Evolutionary conservation across 306 rosid species (phyloP).

Genomic region (Dryas octopetala): DNA sequence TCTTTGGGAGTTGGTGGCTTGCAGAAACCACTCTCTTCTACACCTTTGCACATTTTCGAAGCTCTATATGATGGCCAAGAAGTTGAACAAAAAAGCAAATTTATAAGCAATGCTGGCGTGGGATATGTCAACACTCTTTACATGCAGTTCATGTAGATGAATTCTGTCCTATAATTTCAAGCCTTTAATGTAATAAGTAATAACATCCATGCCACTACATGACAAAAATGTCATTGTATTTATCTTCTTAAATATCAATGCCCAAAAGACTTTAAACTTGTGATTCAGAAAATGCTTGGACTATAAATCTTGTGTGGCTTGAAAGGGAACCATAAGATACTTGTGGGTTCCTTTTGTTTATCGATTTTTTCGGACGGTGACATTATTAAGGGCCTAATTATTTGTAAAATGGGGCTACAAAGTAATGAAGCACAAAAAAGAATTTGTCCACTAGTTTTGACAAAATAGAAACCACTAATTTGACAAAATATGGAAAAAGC

Average conservation of each 20-base stretch:
- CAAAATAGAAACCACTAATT: conserved; percentile 13
- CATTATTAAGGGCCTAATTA: background rate
- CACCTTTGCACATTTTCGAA: conserved; percentile 65
- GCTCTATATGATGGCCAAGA: conserved; percentile 15
- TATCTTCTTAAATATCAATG: background rate
- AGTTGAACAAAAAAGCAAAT: conserved; percentile 3
- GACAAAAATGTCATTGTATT: conserved; percentile 38
- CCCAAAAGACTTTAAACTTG: background rate
- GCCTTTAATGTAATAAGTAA: conserved; percentile 34
- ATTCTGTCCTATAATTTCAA: conserved; percentile 34
- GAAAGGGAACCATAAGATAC: conserved; percentile 1
- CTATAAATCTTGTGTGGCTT: background rate
- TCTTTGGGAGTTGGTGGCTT: background rate
- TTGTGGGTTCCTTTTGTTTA: no score
- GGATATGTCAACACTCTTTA: conserved; percentile 11
- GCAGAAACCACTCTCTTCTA: conserved; percentile 31
- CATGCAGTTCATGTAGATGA: conserved; percentile 21
- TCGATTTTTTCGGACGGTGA: no score
- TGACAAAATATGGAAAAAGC: background rate
- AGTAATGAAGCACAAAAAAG: conserved; percentile 8
- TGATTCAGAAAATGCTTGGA: conserved; percentile 22
- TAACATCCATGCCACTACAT: conserved; percentile 41
- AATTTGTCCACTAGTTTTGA: conserved; percentile 43
- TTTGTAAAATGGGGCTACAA: background rate
- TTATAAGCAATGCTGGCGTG: background rate